Percentiles rank a stretch among this genome's conserved stretches.
Conservation (phyloP, 2,329 filamentous ascomycete genomes). For the Ophiosphaerella narmari region DNA sequence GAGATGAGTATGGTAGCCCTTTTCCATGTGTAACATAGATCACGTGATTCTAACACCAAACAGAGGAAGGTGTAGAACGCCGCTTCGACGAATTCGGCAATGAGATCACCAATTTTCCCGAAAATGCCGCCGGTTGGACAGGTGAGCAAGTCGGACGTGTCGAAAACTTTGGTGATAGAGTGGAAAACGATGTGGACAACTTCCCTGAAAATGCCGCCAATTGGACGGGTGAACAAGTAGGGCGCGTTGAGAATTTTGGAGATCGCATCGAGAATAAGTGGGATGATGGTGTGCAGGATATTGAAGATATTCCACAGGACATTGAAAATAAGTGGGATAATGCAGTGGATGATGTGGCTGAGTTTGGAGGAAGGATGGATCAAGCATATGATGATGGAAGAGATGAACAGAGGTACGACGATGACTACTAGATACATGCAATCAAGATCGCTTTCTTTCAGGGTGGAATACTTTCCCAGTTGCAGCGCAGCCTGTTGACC, state of each 20-base stretch:
- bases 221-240: constrained; percentile 31
- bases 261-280: constrained; percentile 28
- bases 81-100: constrained; percentile 23
- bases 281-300: constrained; percentile 25
- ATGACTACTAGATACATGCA: constrained; percentile 11
- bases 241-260: constrained; percentile 28
- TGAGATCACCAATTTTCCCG: constrained; percentile 24
- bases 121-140: constrained; percentile 29
- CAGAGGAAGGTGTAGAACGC: constrained; percentile 23
- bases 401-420: constrained; percentile 30
- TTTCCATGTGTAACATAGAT: not conserved
- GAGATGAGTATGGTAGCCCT: constrained; percentile 23
- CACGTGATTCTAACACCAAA: constrained; percentile 1
- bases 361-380: constrained; percentile 28
- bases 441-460: too few relatives aligned
- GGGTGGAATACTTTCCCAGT: too few relatives aligned
- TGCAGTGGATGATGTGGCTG: constrained; percentile 17
- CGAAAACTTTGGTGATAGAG: constrained; percentile 27
- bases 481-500: too few relatives aligned
- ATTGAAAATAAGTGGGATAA: constrained; percentile 31
- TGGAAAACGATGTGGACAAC: constrained; percentile 28
- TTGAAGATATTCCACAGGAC: constrained; percentile 30
- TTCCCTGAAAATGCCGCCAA: constrained; percentile 29
- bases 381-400: constrained; percentile 29
- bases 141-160: constrained; percentile 29